phyloP scores from a whole-genome alignment of 768 basidiomycete species.

The Cubamyces sp. region DNA sequence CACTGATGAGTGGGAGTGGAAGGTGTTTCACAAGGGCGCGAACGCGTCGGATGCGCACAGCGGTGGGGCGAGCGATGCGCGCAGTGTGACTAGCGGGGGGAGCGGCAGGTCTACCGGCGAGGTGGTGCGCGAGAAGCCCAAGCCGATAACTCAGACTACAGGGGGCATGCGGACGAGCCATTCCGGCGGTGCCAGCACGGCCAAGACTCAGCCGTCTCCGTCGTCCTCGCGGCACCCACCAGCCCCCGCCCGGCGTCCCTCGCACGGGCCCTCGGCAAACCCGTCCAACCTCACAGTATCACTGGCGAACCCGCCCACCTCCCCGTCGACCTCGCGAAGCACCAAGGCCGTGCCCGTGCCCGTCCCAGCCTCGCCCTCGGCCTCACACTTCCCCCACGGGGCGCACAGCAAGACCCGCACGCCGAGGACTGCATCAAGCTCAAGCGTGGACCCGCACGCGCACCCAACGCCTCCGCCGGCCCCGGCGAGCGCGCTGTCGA shows the following conservation, averaged over 20 bases:
- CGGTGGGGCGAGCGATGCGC: conserved; percentile 43
- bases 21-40: conserved; percentile 51
- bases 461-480: conserved; percentile 67
- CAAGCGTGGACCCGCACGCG: conserved; percentile 65
- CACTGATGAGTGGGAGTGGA: conserved; percentile 72
- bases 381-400: conserved; percentile 51
- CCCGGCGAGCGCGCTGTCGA: conserved; percentile 72
- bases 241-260: conserved; percentile 27
- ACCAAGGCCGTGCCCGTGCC: conserved; percentile 48
- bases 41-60: conserved; percentile 36
- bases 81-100: conserved; percentile 58
- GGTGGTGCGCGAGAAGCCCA: conserved; percentile 24
- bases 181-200: conserved; percentile 5
- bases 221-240: conserved; percentile 25
- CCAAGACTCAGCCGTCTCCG: conserved; percentile 5
- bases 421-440: conserved; percentile 31
- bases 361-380: conserved; percentile 40
- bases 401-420: conserved; percentile 46
- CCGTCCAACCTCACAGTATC: conserved; percentile 12
- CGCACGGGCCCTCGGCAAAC: conserved; percentile 10
- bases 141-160: conserved; percentile 9
- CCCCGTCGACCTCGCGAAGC: conserved; percentile 33
- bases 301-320: conserved; percentile 18
- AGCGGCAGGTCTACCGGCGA: conserved; percentile 38
- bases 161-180: conserved; percentile 11